Percentiles rank a stretch among this genome's conserved stretches.
phyloP scores from a whole-genome alignment of 2,329 filamentous ascomycete genomes.

The Bipolaris victoriae region DNA sequence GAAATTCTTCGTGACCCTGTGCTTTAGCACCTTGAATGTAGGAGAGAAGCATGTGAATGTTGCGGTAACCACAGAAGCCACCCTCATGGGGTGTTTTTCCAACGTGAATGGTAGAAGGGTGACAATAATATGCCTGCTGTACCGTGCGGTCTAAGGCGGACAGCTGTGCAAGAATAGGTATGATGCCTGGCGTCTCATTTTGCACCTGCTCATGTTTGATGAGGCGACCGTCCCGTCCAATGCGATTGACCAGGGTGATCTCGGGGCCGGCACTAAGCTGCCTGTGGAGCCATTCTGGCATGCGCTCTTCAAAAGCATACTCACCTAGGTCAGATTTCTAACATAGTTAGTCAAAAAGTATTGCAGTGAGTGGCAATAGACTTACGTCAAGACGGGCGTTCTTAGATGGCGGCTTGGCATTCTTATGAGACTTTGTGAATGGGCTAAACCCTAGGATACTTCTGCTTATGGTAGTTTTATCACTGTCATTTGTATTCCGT shows the following conservation, averaged over 20 bases:
- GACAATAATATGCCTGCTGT: constrained; percentile 78
- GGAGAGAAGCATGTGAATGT: constrained; percentile 89
- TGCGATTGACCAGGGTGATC: constrained; percentile 49
- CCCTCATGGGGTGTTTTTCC: constrained; percentile 82
- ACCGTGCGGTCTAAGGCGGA: constrained; percentile 67
- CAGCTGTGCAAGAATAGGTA: constrained; percentile 55
- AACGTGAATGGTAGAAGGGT: constrained; percentile 75
- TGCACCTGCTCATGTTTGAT: constrained; percentile 50
- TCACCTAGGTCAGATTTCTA: constrained; percentile 56
- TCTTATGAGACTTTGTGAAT: constrained; percentile 36
- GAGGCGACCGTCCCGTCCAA: constrained; percentile 52
- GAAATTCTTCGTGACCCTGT: constrained; percentile 66
- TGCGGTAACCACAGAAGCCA: constrained; percentile 93
- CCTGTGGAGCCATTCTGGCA: constrained; percentile 53
- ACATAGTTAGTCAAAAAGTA: constrained; percentile 21
- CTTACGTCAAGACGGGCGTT: constrained; percentile 46
- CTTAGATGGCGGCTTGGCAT: constrained; percentile 37
- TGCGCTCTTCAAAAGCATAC: constrained; percentile 54
- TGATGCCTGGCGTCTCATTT: constrained; percentile 54
- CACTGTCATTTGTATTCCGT: constrained; percentile 36
- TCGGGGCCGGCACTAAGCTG: constrained; percentile 51
- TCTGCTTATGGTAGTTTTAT: constrained; percentile 45
- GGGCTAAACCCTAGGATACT: constrained; percentile 46
- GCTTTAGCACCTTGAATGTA: constrained; percentile 69
- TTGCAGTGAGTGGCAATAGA: neutral